Conservation (phyloP, 2,329 filamentous ascomycete species). For the Colletotrichum musae region DNA sequence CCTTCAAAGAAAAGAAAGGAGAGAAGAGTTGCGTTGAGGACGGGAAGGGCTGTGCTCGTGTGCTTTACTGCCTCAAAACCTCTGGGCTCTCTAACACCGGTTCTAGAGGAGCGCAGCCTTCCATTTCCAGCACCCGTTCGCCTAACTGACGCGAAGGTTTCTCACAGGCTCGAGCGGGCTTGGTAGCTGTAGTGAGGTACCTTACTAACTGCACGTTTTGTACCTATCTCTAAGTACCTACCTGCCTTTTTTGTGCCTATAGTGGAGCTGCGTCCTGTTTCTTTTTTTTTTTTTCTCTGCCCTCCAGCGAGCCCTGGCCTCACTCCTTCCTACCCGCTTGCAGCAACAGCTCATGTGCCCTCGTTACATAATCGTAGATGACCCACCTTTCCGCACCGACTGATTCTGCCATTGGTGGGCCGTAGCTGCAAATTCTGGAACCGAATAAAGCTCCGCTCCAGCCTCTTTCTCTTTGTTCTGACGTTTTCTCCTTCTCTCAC, state of each 20-base stretch:
- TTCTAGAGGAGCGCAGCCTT: slow-evolving; percentile 25
- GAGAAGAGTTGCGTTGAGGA: background rate
- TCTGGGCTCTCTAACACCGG: slow-evolving; percentile 26
- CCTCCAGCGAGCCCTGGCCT: slow-evolving; percentile 13
- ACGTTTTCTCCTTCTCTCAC: slow-evolving; percentile 40
- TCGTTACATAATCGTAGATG: slow-evolving; percentile 23
- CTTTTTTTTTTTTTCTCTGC: slow-evolving; percentile 2
- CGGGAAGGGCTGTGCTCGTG: slow-evolving; percentile 25
- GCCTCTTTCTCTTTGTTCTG: slow-evolving; percentile 40
- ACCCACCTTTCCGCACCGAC: slow-evolving; percentile 16
- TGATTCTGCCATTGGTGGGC: slow-evolving; percentile 36
- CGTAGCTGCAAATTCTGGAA: slow-evolving; percentile 37
- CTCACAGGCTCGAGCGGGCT: background rate
- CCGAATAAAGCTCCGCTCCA: slow-evolving; percentile 42
- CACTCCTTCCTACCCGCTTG: slow-evolving; percentile 22
- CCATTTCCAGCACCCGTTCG: slow-evolving; percentile 1
- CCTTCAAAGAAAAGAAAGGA: background rate
- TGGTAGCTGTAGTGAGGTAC: background rate
- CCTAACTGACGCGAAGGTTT: background rate
- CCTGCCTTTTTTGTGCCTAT: slow-evolving; percentile 28
- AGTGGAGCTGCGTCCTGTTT: slow-evolving; percentile 18
- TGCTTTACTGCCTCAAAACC: slow-evolving; percentile 29
- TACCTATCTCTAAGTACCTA: slow-evolving; percentile 27
- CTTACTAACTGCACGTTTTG: background rate
- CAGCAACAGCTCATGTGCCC: slow-evolving; percentile 27